Evolutionary conservation across 2,329 filamentous ascomycete species (phyloP), one percentile per base, ranked within the genome.

Genomic region (Leptographium wingfieldii): DNA sequence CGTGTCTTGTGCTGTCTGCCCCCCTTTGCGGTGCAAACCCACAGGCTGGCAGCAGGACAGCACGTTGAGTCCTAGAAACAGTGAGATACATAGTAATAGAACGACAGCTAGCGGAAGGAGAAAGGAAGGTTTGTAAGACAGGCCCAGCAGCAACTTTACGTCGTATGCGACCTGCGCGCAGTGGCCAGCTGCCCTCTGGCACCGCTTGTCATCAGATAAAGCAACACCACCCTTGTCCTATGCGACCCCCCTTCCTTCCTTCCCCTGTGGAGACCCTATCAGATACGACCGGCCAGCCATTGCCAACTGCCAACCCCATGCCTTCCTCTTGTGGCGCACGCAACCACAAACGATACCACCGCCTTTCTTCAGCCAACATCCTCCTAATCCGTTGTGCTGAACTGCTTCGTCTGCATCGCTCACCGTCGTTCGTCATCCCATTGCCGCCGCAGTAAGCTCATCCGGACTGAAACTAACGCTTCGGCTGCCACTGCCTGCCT

Each of bases 161-260:
- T 10, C 35, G 7, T 38, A 38, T 38, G 35, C 35, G 35, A 38
- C 10, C 35, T 38, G 35, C 35, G 35, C 35, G 9, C 35, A 38
- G 35, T 10, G 35, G 22, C 10, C 7, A 53, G 25, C 27, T 31
- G 7, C 10, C 33, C n/a, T 31, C 33, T n/a, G 31, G 29, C 52
- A 35, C 35, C 33, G 38, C n/a, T 55, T 43, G 49, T 53, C 57
- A 59, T 59, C 57, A 55, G 57, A 55, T 59, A 55, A 59, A 59
- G 48, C 51, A 46, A 38, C 29, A 19, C 56, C 51, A 38, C 35
- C 49, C 57, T 35, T 40, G 35, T 38, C 16, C 22, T n/a, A n/a
- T 16, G 6, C 27, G 16, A 12, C 52, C 53, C 25, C 27, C 40
- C 58, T 54, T 5, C 11, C 5, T 12, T 29, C 19, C 27, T 11